phyloP scores from a whole-genome alignment of 2,329 filamentous ascomycete species.

The Laburnicola sp. region DNA sequence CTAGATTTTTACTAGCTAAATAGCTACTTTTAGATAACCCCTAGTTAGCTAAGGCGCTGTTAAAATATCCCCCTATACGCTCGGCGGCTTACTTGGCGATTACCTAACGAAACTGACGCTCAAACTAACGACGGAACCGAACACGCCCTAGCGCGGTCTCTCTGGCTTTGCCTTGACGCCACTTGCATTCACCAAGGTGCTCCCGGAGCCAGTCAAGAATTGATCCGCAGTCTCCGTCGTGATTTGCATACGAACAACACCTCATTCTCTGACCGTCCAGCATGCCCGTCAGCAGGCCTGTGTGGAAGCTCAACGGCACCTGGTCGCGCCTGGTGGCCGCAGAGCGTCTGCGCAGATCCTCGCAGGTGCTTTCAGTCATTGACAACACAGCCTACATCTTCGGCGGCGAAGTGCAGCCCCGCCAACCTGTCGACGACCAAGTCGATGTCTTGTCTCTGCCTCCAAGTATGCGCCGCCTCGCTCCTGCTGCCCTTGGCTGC shows the following conservation, averaged over 20 bases:
- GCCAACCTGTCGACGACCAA: slow-evolving; percentile 71
- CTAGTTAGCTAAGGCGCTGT: no score
- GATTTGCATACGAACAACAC: background rate
- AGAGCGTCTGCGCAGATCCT: slow-evolving; percentile 66
- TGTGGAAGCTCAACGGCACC: slow-evolving; percentile 34
- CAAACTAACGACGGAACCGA: no score
- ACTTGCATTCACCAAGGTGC: background rate
- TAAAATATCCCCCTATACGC: no score
- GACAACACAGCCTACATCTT: slow-evolving; percentile 68
- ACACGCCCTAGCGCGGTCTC: no score
- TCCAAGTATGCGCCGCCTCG: slow-evolving; percentile 16
- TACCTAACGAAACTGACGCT: no score
- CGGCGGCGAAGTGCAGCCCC: slow-evolving; percentile 71
- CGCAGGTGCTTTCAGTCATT: slow-evolving; percentile 69
- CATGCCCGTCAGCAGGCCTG: slow-evolving; percentile 31
- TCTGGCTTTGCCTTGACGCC: no score
- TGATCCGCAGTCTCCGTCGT: background rate
- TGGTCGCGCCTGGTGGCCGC: slow-evolving; percentile 44
- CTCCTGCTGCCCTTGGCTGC: background rate
- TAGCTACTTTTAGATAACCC: no score
- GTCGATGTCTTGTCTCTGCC: slow-evolving; percentile 66
- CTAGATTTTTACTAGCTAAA: no score
- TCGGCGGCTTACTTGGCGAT: no score
- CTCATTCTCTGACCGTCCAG: slow-evolving; percentile 1
- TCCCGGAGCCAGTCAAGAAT: background rate